Evolutionary conservation across 2,329 filamentous ascomycete genomes (phyloP).

Genomic region (Claviceps capensis): DNA sequence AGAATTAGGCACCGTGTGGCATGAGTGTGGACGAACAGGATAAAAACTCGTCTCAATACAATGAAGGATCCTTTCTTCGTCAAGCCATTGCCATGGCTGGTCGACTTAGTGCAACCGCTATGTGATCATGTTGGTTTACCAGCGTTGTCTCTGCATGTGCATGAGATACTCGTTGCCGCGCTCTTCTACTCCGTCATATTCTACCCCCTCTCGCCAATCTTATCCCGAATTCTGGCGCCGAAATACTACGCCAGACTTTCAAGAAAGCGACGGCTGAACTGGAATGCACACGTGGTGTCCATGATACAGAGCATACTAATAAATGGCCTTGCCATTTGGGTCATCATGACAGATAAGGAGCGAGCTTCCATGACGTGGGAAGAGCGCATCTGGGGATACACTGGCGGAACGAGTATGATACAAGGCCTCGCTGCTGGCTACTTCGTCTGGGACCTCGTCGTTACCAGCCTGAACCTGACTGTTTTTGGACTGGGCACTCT

Average conservation of each 20-base stretch:
- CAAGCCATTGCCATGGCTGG: slow-evolving; percentile 43
- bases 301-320: slow-evolving; percentile 64
- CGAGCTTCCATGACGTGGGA: slow-evolving; percentile 51
- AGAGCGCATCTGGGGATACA: slow-evolving; percentile 66
- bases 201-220: slow-evolving; percentile 48
- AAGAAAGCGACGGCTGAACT: slow-evolving; percentile 55
- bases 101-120: slow-evolving; percentile 45
- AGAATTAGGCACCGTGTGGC: background rate
- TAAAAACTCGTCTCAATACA: slow-evolving; percentile 8
- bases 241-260: slow-evolving; percentile 49
- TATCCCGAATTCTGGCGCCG: slow-evolving; percentile 51
- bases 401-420: slow-evolving; percentile 55
- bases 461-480: slow-evolving; percentile 53
- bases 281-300: slow-evolving; percentile 80
- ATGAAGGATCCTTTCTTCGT: slow-evolving; percentile 67
- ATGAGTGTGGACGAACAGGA: background rate
- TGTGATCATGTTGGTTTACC: slow-evolving; percentile 48
- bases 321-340: slow-evolving; percentile 58
- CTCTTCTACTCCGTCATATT: slow-evolving; percentile 56
- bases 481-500: slow-evolving; percentile 67
- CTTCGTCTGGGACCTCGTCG: slow-evolving; percentile 69
- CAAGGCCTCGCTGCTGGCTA: slow-evolving; percentile 69
- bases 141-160: slow-evolving; percentile 61
- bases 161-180: slow-evolving; percentile 58
- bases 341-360: slow-evolving; percentile 56